Evolutionary conservation across 257 asterid genomes (phyloP), one percentile per base, ranked within the genome.

Genomic region (Solanum chilense): DNA sequence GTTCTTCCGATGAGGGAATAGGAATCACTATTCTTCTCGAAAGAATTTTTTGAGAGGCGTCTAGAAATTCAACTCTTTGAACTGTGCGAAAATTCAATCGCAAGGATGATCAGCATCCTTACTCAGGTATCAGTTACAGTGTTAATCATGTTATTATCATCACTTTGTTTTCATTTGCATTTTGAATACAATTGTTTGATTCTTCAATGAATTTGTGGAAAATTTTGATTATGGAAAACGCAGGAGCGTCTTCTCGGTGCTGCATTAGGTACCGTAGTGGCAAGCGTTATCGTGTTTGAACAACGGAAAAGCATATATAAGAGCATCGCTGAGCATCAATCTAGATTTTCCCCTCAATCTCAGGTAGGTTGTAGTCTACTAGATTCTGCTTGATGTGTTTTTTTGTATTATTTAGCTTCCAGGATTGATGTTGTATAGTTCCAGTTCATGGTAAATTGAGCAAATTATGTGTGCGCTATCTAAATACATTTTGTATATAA

Each of bases 191-290:
- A 27, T 5, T 25, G n/a, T 5, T 88, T 9, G 66, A 39, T 60
- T 37, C 21, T 45, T 29, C 21, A 71, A 74, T 82, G n/a, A 45
- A 25, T 84, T 75, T 44, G 25, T 78, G 41, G 39, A 78, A 27
- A 78, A 27, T 25, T 78, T 78, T 78, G 64, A 25, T n/a, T 31
- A 16, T 82, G 6, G n/a, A 29, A 47, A 77, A 56, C 9, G 90
- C 93, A 95, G 98, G 98, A 94, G 94, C 98, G 98, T 82, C 89
- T 95, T 82, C 92, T 95, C 20, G 98, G 98, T 45, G 95, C 95
- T 39, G 95, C 98, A 47, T 86, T 96, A 37, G 99, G 99, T 75
- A 88, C 91, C 91, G 70, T 90, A 37, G 69, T 92, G 7, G 88
- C 95, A 29, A 95, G 96, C 41, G 90, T 88, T 9, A 90, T 94